phyloP scores from a whole-genome alignment of 129 eudicot genomes.

The Escallonia rubra region DNA sequence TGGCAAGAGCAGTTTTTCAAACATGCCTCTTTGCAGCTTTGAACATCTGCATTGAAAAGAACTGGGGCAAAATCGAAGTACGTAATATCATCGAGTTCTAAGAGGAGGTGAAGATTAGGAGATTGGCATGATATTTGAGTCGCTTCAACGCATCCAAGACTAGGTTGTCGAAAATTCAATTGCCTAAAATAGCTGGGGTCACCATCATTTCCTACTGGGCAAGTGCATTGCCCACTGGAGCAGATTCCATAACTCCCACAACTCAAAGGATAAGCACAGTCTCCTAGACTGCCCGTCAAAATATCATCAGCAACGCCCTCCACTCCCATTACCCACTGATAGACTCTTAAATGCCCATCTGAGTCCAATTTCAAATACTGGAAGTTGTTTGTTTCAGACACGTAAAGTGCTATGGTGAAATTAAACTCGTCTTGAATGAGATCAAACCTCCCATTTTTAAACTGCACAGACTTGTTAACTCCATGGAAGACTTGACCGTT shows the following conservation, averaged over 20 bases:
- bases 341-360: not conserved
- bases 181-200: slow-evolving; percentile 11
- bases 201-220: slow-evolving; percentile 24
- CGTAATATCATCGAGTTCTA: slow-evolving; percentile 6
- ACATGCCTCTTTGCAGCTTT: slow-evolving; percentile 32
- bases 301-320: too few relatives aligned
- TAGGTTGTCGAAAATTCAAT: not conserved
- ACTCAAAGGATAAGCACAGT: slow-evolving; percentile 2
- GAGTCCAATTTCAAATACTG: not conserved
- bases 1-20: slow-evolving; percentile 31
- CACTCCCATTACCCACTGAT: not conserved
- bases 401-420: not conserved
- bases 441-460: not conserved
- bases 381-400: not conserved
- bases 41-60: not conserved
- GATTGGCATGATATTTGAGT: slow-evolving; percentile 20
- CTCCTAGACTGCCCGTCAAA: not conserved
- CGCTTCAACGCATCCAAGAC: slow-evolving; percentile 16
- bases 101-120: slow-evolving; percentile 12
- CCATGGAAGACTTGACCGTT: not conserved
- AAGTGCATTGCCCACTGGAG: slow-evolving; percentile 20
- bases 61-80: not conserved
- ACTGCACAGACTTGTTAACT: too few relatives aligned
- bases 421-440: not conserved
- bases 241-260: slow-evolving; percentile 33